Evolutionary conservation across 306 rosid species (phyloP), one percentile per base, ranked within the genome.

Genomic region (Begonia peltatifolia): DNA sequence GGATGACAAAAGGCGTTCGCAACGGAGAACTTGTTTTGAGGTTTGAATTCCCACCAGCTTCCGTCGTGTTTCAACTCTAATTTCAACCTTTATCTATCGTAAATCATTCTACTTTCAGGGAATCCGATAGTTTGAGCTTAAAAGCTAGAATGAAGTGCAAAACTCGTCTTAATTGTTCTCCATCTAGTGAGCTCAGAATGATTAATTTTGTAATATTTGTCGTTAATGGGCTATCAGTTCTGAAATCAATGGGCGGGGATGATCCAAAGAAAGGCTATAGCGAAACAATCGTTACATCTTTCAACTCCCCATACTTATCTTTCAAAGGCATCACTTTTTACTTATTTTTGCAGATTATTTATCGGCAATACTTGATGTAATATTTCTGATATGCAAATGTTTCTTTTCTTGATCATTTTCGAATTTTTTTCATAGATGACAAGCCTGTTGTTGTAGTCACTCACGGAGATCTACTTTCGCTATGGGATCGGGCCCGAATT

Each of bases 401-500:
- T 20, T 5, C 38, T 30, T 30, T 25, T 30, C 38, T 30, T 7
- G 38, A 30, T 30, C 38, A 30, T 30, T 2, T 30, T 30, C 9
- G 38, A 30, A 7, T 66, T 58, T 47, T 55, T 58, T 54, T 55
- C 22, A 46, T 72, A 84, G 97, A 89, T 84, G 94, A 89, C 68
- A 84, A 82, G 69, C 97, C 97, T 22, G 76, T 76, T 30, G 67
- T 82, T 57, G 87, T 82, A 56, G 60, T 80, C 46, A 84, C 90
- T 12, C 97, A 89, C 62, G 97, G 97, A 18, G 95, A 82, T 78
- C 84, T 82, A 46, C 95, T 89, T 70, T 80, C 87, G 12, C 54
- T 59, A 43, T 50, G 59, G 53, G 90, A 89, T 11, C 78, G 94
- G 46, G 84, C 76, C 56, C 81, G 62, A 58, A 58, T 89, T 20